phyloP scores from a whole-genome alignment of 345 rosid genomes.

The Linum usitatissimum region DNA sequence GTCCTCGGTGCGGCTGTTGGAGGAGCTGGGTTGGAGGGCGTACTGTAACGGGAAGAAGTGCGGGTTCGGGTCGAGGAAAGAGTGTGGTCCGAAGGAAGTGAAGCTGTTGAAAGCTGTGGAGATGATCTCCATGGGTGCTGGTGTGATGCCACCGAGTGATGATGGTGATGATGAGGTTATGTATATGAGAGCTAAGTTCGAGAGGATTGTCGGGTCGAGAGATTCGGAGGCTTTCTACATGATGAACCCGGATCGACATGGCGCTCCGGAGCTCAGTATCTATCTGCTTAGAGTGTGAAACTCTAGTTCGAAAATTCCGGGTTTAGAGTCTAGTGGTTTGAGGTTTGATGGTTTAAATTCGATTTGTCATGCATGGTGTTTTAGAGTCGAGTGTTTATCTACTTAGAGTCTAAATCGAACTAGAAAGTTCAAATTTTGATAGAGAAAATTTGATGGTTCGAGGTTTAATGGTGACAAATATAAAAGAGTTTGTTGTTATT shows the following conservation, averaged over 20 bases:
- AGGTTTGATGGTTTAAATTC: no score
- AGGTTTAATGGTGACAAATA: no score
- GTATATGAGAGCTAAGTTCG: conserved; percentile 95
- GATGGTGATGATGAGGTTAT: conserved; percentile 39
- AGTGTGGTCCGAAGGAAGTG: conserved; percentile 61
- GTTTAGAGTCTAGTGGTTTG: background rate
- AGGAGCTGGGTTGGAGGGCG: conserved; percentile 87
- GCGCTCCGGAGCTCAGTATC: conserved; percentile 92
- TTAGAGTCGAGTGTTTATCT: no score
- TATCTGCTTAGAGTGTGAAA: conserved; percentile 78
- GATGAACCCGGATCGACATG: conserved; percentile 99
- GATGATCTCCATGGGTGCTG: conserved; percentile 96
- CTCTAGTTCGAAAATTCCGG: background rate
- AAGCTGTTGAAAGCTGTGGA: conserved; percentile 77
- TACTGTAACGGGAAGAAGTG: conserved; percentile 87
- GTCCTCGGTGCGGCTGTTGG: conserved; percentile 45
- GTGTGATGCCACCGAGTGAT: conserved; percentile 58
- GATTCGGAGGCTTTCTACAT: conserved; percentile 98
- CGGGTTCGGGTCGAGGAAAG: conserved; percentile 75
- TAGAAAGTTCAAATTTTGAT: no score
- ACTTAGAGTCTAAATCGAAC: no score
- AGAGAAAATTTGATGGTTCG: no score
- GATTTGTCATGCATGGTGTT: no score
- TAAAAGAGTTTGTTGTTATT: no score
- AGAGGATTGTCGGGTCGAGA: conserved; percentile 87